A percentile compares a stretch with the other conserved stretches of the same genome.
These are phyloP conservation scores for Cladosporium sp. DNA, from an alignment of 2,329 filamentous ascomycete genomes.

Conservation along the genomic window DNA sequence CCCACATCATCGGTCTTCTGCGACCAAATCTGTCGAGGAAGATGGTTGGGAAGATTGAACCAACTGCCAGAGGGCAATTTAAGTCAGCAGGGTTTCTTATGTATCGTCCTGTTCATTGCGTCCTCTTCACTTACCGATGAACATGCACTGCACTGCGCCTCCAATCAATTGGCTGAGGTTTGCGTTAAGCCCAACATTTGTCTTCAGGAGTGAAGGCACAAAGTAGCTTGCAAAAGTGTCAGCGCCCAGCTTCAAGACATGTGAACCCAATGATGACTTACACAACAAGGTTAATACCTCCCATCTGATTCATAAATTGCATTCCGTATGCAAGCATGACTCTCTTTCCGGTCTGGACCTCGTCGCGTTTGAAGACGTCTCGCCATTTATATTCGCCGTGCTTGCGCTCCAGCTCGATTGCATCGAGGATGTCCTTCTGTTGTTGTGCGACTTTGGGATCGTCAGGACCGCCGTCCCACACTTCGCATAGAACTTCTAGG, in stretches of 20 bases:
- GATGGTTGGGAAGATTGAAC: constrained; percentile 44
- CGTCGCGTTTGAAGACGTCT: constrained; percentile 33
- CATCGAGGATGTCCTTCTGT: constrained; percentile 34
- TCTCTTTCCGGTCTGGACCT: constrained; percentile 37
- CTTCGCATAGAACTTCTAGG: constrained; percentile 31
- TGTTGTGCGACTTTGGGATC: constrained; percentile 25
- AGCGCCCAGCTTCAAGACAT: neutral
- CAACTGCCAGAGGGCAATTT: constrained; percentile 21
- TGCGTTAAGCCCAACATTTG: constrained; percentile 43
- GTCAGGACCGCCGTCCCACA: constrained; percentile 28
- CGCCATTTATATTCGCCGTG: constrained; percentile 38
- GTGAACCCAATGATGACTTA: constrained; percentile 12
- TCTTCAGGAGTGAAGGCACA: constrained; percentile 42
- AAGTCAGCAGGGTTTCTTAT: too few species aligned
- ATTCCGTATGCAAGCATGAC: constrained; percentile 38
- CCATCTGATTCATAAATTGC: constrained; percentile 39
- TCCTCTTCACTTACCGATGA: constrained; percentile 25
- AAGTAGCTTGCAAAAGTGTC: constrained; percentile 31
- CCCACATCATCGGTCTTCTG: constrained; percentile 33
- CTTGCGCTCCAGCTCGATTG: constrained; percentile 33
- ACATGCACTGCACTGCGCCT: constrained; percentile 41
- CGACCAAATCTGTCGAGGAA: constrained; percentile 41
- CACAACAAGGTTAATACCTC: constrained; percentile 38
- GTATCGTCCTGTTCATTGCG: too few species aligned
- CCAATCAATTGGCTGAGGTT: constrained; percentile 46